These are phyloP conservation scores for Ustilago cynodontis DNA, from an alignment of 1,284 basidiomycete species.

Conservation along the genomic window DNA sequence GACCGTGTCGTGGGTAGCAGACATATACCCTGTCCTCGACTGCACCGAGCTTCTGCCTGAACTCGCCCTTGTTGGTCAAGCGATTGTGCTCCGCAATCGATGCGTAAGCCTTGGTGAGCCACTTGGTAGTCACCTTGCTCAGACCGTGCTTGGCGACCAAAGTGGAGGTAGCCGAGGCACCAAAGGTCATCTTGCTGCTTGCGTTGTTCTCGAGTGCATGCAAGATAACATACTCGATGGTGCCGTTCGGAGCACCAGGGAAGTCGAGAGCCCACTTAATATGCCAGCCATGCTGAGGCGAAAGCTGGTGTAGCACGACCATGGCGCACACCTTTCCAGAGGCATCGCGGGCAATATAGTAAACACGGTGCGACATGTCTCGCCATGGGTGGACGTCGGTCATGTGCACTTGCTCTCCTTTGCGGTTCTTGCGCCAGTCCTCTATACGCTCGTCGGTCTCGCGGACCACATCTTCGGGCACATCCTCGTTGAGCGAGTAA, in stretches of 20 bases:
- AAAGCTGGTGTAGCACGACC: conserved; percentile 75
- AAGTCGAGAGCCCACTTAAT: conserved; percentile 77
- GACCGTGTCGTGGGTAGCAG: conserved; percentile 61
- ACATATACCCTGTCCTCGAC: conserved; percentile 58
- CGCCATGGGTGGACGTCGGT: conserved; percentile 75
- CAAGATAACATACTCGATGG: conserved; percentile 73
- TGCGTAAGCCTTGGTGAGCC: conserved; percentile 57
- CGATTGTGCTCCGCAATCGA: conserved; percentile 52
- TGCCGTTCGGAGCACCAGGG: conserved; percentile 74
- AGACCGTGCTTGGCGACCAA: conserved; percentile 59
- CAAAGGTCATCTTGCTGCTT: conserved; percentile 72
- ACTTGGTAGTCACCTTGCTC: conserved; percentile 56
- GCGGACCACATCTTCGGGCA: conserved; percentile 71
- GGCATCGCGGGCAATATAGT: conserved; percentile 74
- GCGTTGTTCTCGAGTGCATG: conserved; percentile 73
- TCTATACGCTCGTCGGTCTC: conserved; percentile 72
- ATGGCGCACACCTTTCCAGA: conserved; percentile 72
- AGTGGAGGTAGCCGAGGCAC: conserved; percentile 57
- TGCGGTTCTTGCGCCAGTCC: conserved; percentile 73
- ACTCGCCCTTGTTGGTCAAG: conserved; percentile 64
- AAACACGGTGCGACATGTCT: conserved; percentile 74
- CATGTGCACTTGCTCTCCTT: conserved; percentile 75
- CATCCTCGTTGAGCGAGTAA: conserved; percentile 63
- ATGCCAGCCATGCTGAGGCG: conserved; percentile 74
- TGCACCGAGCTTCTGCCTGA: conserved; percentile 65